Evolutionary conservation across 2,329 filamentous ascomycete species (phyloP), one percentile per base, ranked within the genome.

Genomic region (Aureobasidium uvarum): DNA sequence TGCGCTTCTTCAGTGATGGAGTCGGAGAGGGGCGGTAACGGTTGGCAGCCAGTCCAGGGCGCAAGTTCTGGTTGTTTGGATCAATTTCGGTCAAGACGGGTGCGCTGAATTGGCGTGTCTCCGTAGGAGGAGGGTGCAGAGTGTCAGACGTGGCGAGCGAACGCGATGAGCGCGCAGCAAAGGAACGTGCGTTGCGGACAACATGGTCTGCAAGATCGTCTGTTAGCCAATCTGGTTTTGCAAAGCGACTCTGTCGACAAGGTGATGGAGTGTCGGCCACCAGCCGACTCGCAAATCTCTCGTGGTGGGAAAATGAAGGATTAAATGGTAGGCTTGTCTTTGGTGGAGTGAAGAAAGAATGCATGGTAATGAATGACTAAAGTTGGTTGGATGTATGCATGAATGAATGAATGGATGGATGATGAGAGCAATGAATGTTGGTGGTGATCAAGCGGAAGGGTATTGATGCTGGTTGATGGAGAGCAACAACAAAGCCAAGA

Each of bases 1-100:
- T 81, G 62, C 78, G 79, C 48, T 78, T 77, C 72, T 82, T 82
- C 71, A 83, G 72, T 1, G 81, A 83, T 14, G 81, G 80, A 1
- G 80, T 80, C 16, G 81, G 81, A 3, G 81, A 83, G 6, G 77
- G 78, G 38, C 74, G 70, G 23, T 68, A 67, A 36, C 68, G 70
- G 50, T 52, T 62, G 66, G 67, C 69, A 33, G 68, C 66, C 48
- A 63, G 28, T 14, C 66, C 69, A 39, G 65, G 45, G 28, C 71
- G 71, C 1, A 73, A 20, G 45, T 69, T 59, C 63, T 76, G 74
- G 43, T 70, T 72, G 66, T 76, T 76, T 41, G 72, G 66, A 20
- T 70, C 70, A 38, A 76, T 74, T 63, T 75, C 74, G 46, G 72
- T 70, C 18, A 76, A 70, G n/a, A 74, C 69, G 16, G 69, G 65